Evolutionary conservation across 257 asterid genomes (phyloP).

Genomic region (Rhazya stricta): DNA sequence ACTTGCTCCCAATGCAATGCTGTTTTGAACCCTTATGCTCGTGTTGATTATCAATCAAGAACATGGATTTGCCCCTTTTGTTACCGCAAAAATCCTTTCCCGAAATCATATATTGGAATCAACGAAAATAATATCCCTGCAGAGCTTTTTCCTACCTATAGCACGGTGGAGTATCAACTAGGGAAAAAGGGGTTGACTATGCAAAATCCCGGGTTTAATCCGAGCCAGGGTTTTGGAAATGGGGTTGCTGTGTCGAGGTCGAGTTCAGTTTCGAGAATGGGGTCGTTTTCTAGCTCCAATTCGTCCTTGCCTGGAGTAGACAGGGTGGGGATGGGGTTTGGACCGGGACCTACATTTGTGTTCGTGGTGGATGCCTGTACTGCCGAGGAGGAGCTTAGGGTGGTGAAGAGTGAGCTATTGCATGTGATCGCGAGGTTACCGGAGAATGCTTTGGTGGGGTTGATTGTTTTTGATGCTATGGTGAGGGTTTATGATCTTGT

Average conservation of each 20-base stretch:
- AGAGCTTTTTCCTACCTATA: slow-evolving; percentile 92
- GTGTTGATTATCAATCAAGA: slow-evolving; percentile 65
- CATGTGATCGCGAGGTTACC: slow-evolving; percentile 60
- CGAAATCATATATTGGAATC: slow-evolving; percentile 55
- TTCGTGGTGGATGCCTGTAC: slow-evolving; percentile 79
- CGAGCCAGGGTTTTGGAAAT: slow-evolving; percentile 34
- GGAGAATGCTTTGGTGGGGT: slow-evolving; percentile 76
- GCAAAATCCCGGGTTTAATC: slow-evolving; percentile 24
- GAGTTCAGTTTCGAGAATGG: slow-evolving; percentile 41
- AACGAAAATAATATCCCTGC: slow-evolving; percentile 80
- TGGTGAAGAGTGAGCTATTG: slow-evolving; percentile 70
- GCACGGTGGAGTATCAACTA: slow-evolving; percentile 81
- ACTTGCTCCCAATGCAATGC: slow-evolving; percentile 68
- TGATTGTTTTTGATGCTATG: slow-evolving; percentile 87
- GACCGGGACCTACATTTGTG: slow-evolving; percentile 67
- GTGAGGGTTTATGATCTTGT: slow-evolving; percentile 87
- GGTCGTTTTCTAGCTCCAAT: slow-evolving; percentile 36
- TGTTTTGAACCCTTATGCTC: slow-evolving; percentile 78
- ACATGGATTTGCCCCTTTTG: slow-evolving; percentile 88
- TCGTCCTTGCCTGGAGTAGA: slow-evolving; percentile 29
- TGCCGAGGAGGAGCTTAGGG: slow-evolving; percentile 56
- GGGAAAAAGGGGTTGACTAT: slow-evolving; percentile 35
- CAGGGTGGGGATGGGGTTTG: slow-evolving; percentile 31
- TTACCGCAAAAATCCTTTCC: slow-evolving; percentile 58
- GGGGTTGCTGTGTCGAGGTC: slow-evolving; percentile 26